phyloP scores from a whole-genome alignment of 768 basidiomycete genomes.

The Tricholomella constricta region DNA sequence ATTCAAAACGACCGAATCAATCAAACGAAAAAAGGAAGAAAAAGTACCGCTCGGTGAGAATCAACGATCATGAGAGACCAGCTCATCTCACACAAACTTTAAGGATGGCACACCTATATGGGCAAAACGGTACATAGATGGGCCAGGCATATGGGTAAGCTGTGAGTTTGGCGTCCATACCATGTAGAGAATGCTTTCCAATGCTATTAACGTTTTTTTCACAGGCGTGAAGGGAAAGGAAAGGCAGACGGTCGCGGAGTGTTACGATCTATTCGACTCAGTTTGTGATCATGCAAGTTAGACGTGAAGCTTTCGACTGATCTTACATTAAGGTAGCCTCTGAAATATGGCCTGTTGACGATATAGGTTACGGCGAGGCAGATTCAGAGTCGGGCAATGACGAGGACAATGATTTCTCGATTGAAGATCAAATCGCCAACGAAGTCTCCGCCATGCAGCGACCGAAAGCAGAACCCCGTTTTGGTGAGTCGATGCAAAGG shows the following conservation, averaged over 20 bases:
- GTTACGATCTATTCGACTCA: slow-evolving; percentile 77
- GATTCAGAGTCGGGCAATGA: slow-evolving; percentile 39
- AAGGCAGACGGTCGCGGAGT: slow-evolving; percentile 71
- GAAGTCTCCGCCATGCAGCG: slow-evolving; percentile 74
- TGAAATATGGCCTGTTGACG: slow-evolving; percentile 66
- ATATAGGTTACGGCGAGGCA: slow-evolving; percentile 21
- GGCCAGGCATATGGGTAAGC: slow-evolving; percentile 85
- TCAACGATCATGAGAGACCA: neutral
- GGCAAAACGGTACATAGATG: slow-evolving; percentile 67
- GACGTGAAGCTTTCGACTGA: neutral
- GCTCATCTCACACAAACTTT: neutral
- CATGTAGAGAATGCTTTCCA: neutral
- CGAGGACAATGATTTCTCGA: slow-evolving; percentile 41
- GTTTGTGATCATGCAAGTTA: slow-evolving; percentile 40
- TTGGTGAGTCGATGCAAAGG: slow-evolving; percentile 44
- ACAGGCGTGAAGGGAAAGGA: slow-evolving; percentile 79
- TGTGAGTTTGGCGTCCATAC: slow-evolving; percentile 40
- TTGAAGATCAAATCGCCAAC: slow-evolving; percentile 71
- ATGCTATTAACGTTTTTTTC: slow-evolving; percentile 1
- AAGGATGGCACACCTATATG: slow-evolving; percentile 72
- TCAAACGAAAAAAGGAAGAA: slow-evolving; percentile 38
- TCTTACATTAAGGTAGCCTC: slow-evolving; percentile 55
- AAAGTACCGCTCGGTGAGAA: slow-evolving; percentile 53
- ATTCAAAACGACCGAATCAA: neutral
- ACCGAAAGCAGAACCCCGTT: slow-evolving; percentile 61